A percentile compares a stretch with the other conserved stretches of the same genome.
Evolutionary conservation across 441 rosid genomes (phyloP).

Genomic region (Populus hybrid): DNA sequence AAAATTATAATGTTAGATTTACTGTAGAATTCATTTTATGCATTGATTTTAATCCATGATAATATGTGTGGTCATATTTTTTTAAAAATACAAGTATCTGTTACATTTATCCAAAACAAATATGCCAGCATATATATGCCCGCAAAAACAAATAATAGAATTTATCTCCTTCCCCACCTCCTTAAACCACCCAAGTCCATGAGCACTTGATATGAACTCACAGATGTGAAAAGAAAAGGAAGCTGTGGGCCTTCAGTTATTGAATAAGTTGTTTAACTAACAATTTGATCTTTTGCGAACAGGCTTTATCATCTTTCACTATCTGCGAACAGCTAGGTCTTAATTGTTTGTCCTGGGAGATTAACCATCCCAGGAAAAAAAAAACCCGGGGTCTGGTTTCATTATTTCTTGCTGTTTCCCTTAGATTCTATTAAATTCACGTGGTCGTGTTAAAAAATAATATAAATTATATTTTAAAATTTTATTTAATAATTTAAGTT

Average conservation of each 20-base stretch:
- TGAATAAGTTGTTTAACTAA: background rate
- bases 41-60: background rate
- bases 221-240: background rate
- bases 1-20: background rate
- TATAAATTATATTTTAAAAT: no score
- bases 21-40: no score
- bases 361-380: no score
- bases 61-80: background rate
- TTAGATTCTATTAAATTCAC: no score
- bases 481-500: no score
- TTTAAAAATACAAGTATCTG: background rate
- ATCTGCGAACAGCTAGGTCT: background rate
- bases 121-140: background rate
- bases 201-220: background rate
- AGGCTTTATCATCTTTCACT: background rate
- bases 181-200: background rate
- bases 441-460: fast-evolving
- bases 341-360: background rate
- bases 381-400: background rate
- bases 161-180: background rate
- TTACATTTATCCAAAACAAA: no score
- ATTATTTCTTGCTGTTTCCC: background rate
- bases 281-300: background rate
- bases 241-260: background rate
- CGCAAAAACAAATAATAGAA: background rate